Conservation (phyloP, 192 early-diverging fungal species). For the Backusella parvicylindrica region DNA sequence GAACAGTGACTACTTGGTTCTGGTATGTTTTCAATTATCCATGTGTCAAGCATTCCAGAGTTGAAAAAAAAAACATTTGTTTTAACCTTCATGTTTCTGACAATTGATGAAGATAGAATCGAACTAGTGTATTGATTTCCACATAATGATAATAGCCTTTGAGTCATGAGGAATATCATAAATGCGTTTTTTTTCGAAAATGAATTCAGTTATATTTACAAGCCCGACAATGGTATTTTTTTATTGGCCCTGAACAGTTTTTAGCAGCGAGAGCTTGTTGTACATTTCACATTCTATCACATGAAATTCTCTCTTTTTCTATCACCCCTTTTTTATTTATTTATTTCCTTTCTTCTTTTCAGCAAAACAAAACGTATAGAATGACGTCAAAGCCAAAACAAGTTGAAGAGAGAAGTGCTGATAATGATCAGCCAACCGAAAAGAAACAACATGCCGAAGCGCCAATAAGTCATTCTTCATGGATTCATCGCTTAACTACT, state of each 20-base stretch:
- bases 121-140: background rate
- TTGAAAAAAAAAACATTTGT: background rate
- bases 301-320: background rate
- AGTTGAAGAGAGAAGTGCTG: background rate
- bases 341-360: background rate
- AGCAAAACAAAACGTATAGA: background rate
- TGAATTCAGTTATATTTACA: background rate
- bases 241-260: background rate
- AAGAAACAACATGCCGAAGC: background rate
- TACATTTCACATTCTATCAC: background rate
- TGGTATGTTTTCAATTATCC: background rate
- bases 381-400: constrained; percentile 4
- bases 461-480: background rate
- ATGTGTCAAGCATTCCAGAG: background rate
- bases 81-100: background rate
- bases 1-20: background rate
- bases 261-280: background rate
- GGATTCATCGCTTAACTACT: constrained; percentile 1
- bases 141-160: background rate
- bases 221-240: background rate
- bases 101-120: background rate
- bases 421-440: background rate
- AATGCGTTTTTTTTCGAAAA: background rate
- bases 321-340: background rate
- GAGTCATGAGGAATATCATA: background rate